These are phyloP conservation scores for Trichoderma oligosporum DNA, from an alignment of 2,329 filamentous ascomycete species.

Conservation along the genomic window DNA sequence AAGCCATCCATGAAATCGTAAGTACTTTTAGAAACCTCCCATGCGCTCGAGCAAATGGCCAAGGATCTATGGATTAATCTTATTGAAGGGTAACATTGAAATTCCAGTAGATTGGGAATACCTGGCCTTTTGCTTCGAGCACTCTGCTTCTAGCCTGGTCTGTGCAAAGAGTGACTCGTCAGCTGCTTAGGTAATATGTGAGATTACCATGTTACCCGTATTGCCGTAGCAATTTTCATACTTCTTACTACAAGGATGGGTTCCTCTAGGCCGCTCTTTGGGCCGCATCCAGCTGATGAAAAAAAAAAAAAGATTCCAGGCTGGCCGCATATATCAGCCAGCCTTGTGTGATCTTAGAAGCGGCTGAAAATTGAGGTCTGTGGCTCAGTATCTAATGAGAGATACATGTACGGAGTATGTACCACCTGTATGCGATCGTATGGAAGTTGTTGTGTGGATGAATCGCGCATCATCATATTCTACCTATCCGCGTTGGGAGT, in stretches of 20 bases:
- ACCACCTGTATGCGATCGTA: not conserved
- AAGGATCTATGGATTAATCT: not conserved
- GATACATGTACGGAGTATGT: not conserved
- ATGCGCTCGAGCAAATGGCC: not conserved
- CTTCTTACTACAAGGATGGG: not conserved
- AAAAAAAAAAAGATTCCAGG: not conserved
- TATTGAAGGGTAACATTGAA: not conserved
- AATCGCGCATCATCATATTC: too few relatives aligned
- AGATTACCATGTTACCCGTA: too few relatives aligned
- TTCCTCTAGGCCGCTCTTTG: not conserved
- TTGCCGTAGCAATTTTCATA: not conserved
- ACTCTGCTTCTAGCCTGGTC: too few relatives aligned
- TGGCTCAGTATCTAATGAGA: not conserved
- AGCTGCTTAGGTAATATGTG: too few relatives aligned
- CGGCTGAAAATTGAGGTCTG: not conserved
- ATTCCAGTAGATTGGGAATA: constrained; percentile 1
- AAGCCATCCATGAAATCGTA: not conserved
- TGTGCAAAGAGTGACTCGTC: too few relatives aligned
- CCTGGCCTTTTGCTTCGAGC: too few relatives aligned
- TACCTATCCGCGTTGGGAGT: too few relatives aligned
- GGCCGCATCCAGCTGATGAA: constrained; percentile 3
- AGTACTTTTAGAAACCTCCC: not conserved
- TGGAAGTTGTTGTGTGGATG: not conserved
- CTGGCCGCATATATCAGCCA: not conserved
- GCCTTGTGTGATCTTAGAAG: not conserved